phyloP scores from a whole-genome alignment of 305 asterid species.

The Solanum aculeatissimum region DNA sequence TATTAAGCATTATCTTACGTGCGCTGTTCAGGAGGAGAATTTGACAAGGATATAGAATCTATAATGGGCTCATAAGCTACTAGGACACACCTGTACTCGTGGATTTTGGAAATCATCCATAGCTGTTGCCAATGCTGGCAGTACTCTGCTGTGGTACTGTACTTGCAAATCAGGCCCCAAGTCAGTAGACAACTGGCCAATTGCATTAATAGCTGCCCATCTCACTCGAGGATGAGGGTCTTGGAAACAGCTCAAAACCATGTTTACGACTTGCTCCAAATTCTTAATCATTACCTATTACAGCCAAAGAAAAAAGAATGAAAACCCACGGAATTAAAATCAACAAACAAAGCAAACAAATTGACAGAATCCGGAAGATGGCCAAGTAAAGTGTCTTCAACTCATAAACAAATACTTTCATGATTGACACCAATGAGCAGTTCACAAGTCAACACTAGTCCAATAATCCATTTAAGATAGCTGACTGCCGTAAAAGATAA shows the following conservation, averaged over 20 bases:
- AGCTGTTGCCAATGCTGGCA: conserved; percentile 72
- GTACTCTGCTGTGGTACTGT: conserved; percentile 58
- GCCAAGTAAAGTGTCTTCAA: not conserved
- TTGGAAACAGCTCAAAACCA: conserved; percentile 86
- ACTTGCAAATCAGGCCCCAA: conserved; percentile 88
- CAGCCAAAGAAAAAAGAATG: not conserved
- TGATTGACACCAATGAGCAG: not conserved
- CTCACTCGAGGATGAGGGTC: conserved; percentile 94
- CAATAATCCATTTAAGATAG: not conserved
- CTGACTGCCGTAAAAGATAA: not conserved
- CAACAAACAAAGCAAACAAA: not conserved
- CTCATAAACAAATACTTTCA: not conserved
- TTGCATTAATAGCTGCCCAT: conserved; percentile 89
- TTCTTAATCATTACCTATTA: conserved; percentile 72
- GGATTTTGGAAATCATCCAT: conserved; percentile 96
- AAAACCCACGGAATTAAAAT: not conserved
- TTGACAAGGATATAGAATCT: not conserved
- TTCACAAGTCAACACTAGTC: not conserved
- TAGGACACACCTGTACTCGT: conserved; percentile 66
- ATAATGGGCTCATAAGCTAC: not conserved
- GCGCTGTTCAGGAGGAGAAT: not conserved
- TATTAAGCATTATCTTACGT: not conserved
- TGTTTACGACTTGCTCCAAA: conserved; percentile 76
- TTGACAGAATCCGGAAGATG: not conserved
- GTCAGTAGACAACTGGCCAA: conserved; percentile 85